Percentiles rank a stretch among this genome's conserved stretches.
Evolutionary conservation across 1,284 basidiomycete species (phyloP).

Genomic region (Puccinia triticina): DNA sequence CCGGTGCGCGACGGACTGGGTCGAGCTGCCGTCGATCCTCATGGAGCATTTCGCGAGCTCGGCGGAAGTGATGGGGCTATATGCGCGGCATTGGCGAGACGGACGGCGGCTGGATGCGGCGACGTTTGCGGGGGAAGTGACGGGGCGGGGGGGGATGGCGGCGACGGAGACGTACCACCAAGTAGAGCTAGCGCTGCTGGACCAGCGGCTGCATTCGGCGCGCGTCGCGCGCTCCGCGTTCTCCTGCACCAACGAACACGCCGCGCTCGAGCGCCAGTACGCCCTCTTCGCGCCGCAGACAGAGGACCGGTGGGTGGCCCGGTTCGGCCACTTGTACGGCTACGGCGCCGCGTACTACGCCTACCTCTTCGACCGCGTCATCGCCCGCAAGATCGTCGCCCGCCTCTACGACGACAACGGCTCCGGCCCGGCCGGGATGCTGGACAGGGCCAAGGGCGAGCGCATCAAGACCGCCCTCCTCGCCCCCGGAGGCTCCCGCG

Average conservation of each 20-base stretch:
- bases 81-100: slow-evolving; percentile 57
- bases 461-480: slow-evolving; percentile 57
- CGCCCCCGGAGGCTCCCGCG: slow-evolving; percentile 57
- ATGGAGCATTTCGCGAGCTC: slow-evolving; percentile 60
- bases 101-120: slow-evolving; percentile 56
- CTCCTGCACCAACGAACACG: slow-evolving; percentile 55
- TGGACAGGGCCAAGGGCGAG: slow-evolving; percentile 57
- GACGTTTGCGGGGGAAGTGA: slow-evolving; percentile 16
- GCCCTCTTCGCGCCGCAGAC: not conserved
- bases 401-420: slow-evolving; percentile 53
- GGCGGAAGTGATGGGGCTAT: slow-evolving; percentile 55
- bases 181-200: slow-evolving; percentile 55
- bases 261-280: slow-evolving; percentile 52
- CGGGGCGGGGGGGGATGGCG: slow-evolving; percentile 47
- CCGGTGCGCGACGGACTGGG: slow-evolving; percentile 60
- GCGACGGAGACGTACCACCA: slow-evolving; percentile 56
- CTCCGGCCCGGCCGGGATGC: slow-evolving; percentile 49
- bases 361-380: slow-evolving; percentile 59
- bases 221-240: slow-evolving; percentile 52
- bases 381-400: slow-evolving; percentile 58
- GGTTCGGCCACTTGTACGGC: slow-evolving; percentile 59
- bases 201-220: slow-evolving; percentile 58
- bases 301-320: slow-evolving; percentile 54
- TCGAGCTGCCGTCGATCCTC: slow-evolving; percentile 60
- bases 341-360: slow-evolving; percentile 60